Evolutionary conservation across 768 basidiomycete species (phyloP), one percentile per base, ranked within the genome.

Genomic region (Hericium rajendrae): DNA sequence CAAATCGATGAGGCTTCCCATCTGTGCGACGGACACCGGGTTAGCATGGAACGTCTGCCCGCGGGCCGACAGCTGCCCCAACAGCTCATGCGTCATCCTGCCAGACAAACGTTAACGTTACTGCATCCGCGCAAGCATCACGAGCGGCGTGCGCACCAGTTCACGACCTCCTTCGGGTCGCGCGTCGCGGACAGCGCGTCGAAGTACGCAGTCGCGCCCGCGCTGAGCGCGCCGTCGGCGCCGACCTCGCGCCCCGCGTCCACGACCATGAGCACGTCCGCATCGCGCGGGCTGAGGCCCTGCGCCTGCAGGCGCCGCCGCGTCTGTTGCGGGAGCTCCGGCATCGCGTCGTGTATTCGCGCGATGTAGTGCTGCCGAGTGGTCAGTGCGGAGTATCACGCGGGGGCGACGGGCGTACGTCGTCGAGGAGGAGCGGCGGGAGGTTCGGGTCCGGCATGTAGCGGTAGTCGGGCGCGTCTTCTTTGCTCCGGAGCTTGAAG

Each of bases 371-470:
- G 71, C 91, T 95, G 64, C n/a, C 5, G 5, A 9, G 20, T 51
- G 16, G 32, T 40, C 39, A 37, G 53, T 48, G 58, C 24, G 60
- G 51, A 26, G 26, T 26, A 4, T 15, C 15, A 9, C 38, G 22
- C 59, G 38, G 39, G 20, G 37, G 57, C n/a, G 6, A 51, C 18
- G 38, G 38, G 49, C 32, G 32, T 32, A 32, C 32, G 32, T 8
- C 67, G 57, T 77, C 77, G 32, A 89, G 65, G 37, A 81, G 66
- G 5, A 97, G 72, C 0, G 84, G 80, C 0, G 93, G 92, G 1
- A 98, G 72, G 68, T 98, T 97, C 0, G 92, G 85, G 68, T 99
- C 97, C 0, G 97, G 97, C 91, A 99, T 95, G 72, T 97, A 98
- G 16, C 90, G 81, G 69, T 98, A 99, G 69, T 99, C 97, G 1